Base-by-base conservation (phyloP, 1,284 basidiomycete species). In the Naganishia cerealis region DNA sequence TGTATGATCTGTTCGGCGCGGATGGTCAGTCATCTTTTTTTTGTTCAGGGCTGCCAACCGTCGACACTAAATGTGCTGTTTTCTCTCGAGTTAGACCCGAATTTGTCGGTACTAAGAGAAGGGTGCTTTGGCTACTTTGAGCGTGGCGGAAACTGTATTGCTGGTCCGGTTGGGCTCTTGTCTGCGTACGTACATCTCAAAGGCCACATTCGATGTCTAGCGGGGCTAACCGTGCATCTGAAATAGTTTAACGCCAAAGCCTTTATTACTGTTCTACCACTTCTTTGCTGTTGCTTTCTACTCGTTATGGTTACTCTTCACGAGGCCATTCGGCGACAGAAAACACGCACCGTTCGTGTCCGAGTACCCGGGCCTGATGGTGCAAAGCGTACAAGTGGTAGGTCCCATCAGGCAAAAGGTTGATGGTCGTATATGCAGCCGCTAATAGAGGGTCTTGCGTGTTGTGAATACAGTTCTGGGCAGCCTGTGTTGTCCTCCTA, bases 121-220 rank as follows among this genome's bases (percentile, higher is more conserved):
- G 95, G 95, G 0, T 99, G 96, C 81, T 97, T 99, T 86, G 92
- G 92, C 77, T 99, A 99, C 82, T 97, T 99, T 76, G 92, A 97
- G 78, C 85, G 86, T 8, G 95, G 95, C 26, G 96, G 95, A 0
- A 87, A 92, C 74, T 92, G 92, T 75, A 81, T 98, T 65, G 85
- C 86, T 39, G 95, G 90, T 0, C 96, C 96, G 0, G 93, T 98
- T 15, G 89, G 87, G 4, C 84, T 94, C 18, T 86, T 94, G 21
- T 88, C 91, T 24, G 92, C 87, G 90, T 92, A 76, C 70, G 87
- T 80, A 13, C 8, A 26, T 26, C 74, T 38, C 57, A 74, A n/a
- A 75, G 43, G 65, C 21, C 65, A 65, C 21, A 48, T 58, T 39
- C n/a, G 10, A 38, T 16, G 24, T 52, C 58, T 36, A 8, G 21